These are phyloP conservation scores for Umbelopsis sp. DNA, from an alignment of 371 early-diverging fungal genomes.

Conservation along the genomic window DNA sequence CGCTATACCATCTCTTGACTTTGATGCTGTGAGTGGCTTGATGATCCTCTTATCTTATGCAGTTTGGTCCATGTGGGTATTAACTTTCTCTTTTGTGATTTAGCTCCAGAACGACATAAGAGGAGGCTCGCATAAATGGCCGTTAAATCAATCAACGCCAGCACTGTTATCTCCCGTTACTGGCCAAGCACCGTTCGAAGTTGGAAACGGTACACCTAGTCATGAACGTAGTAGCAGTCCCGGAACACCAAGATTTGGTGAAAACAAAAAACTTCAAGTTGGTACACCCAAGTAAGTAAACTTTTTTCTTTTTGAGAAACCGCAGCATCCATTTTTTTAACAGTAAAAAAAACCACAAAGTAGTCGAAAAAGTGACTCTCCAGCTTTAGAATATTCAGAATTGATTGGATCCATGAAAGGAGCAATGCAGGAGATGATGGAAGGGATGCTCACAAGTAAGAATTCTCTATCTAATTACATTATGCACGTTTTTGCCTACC, in stretches of 20 bases:
- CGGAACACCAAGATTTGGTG: slow-evolving; percentile 10
- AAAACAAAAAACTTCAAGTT: slow-evolving; percentile 8
- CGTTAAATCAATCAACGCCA: neutral
- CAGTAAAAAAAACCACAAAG: neutral
- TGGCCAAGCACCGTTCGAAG: neutral
- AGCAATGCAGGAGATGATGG: slow-evolving; percentile 11
- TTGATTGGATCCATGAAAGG: slow-evolving; percentile 11
- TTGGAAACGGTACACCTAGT: neutral
- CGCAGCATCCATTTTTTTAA: neutral
- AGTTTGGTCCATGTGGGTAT: neutral
- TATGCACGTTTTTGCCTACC: no score
- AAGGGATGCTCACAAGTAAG: slow-evolving; percentile 11
- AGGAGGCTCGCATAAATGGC: slow-evolving; percentile 14
- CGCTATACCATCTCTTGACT: neutral
- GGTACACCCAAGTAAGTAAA: neutral
- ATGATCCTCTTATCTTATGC: neutral
- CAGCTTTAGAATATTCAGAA: slow-evolving; percentile 9
- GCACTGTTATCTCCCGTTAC: slow-evolving; percentile 1
- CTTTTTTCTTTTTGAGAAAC: neutral
- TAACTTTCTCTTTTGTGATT: neutral
- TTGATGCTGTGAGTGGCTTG: neutral
- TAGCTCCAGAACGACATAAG: slow-evolving; percentile 13
- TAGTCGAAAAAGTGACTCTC: slow-evolving; percentile 3
- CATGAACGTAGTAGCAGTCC: neutral
- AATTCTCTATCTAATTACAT: no score